Evolutionary conservation across 306 rosid species (phyloP), one percentile per base, ranked within the genome.

Genomic region (Herpetospermum pedunculosum): DNA sequence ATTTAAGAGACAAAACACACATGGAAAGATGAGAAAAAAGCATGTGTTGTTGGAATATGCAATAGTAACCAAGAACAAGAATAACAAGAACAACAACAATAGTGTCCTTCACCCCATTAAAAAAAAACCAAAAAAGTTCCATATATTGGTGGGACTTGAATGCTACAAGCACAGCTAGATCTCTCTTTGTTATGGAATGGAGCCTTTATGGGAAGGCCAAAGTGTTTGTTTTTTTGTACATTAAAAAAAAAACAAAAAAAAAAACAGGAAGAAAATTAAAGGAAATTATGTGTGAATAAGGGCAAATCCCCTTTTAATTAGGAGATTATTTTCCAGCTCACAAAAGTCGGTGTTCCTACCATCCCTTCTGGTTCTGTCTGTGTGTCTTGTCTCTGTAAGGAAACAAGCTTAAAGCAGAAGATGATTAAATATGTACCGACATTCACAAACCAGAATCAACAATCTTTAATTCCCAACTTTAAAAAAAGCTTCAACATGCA

Each of bases 41-140:
- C 69, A 60, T 60, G 69, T 60, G 44, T 32, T 60, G 69, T 60
- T 60, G 69, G 69, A 60, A 60, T 34, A 32, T 18, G 44, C 69
- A 60, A 28, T 8, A 34, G 44, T 34, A 30, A 59, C 30, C 41
- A 59, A 59, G 5, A 60, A 60, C 38, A 57, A 57, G 19, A 28
- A 53, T n/a, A n/a, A 44, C 53, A 49, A 49, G 25, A 15, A 49
- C 11, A 46, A 46, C 11, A 43, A 49, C 69, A 60, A 34, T 3
- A 30, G 2, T 34, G 44, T 34, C 40, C 40, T 29, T 30, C 40
- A 29, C 10, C 67, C 23, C 65, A 54, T 30, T 30, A 12, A 2
- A 14, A 28, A 28, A 54, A 25, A 53, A 26, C 15, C 3, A 16
- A 47, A 47, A 16, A 47, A 50, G 12, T 29, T 29, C 19, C 7